Conservation (phyloP, 1,284 basidiomycete species). For the Cystobasidium pallidum region DNA sequence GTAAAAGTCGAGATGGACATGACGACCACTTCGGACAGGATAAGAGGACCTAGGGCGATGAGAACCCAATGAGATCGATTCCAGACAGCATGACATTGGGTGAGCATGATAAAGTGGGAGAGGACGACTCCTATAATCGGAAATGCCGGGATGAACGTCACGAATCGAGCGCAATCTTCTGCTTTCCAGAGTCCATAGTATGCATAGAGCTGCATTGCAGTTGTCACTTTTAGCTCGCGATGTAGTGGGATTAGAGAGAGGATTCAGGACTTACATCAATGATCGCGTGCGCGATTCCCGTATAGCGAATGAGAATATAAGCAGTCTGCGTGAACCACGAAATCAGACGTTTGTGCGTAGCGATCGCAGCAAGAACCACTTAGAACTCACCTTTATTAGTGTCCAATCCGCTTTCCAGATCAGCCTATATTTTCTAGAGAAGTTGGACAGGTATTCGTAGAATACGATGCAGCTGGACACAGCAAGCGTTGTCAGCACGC, state of each 20-base stretch:
- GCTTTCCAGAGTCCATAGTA: conserved; percentile 21
- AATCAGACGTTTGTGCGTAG: too few relatives aligned
- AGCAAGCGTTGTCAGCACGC: background rate
- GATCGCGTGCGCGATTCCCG: conserved; percentile 15
- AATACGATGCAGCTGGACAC: conserved; percentile 31
- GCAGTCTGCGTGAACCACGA: background rate
- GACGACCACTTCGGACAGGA: conserved; percentile 28
- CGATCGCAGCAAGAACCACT: background rate
- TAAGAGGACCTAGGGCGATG: conserved; percentile 14
- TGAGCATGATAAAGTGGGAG: conserved; percentile 34
- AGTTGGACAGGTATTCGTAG: conserved; percentile 27
- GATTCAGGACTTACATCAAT: conserved; percentile 29
- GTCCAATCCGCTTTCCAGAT: conserved; percentile 39
- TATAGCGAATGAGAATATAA: conserved; percentile 30
- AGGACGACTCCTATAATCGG: conserved; percentile 24
- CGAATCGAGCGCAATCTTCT: conserved; percentile 17
- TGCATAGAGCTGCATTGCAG: conserved; percentile 27
- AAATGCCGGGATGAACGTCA: conserved; percentile 26
- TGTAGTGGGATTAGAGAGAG: too few relatives aligned
- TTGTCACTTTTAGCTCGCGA: too few relatives aligned
- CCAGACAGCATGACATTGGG: conserved; percentile 39
- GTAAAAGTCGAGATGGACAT: conserved; percentile 27
- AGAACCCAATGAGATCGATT: conserved; percentile 19
- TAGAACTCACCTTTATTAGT: conserved; percentile 17
- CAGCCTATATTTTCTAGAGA: conserved; percentile 10